These are phyloP conservation scores for Ogataea philodendri DNA, from an alignment of 805 yeast genomes.

Conservation along the genomic window DNA sequence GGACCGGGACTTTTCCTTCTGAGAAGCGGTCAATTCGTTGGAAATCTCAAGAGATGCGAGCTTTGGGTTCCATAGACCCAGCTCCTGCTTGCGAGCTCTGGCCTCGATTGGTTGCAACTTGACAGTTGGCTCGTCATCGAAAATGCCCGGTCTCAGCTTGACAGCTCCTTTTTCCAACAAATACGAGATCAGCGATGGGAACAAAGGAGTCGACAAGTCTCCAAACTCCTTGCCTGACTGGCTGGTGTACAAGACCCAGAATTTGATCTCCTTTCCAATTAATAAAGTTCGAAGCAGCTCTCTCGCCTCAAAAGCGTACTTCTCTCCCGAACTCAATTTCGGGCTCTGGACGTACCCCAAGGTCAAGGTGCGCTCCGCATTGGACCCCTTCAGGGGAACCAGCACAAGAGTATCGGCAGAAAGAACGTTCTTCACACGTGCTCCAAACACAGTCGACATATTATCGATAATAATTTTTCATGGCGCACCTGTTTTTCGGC, in stretches of 20 bases:
- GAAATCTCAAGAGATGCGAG: constrained; percentile 26
- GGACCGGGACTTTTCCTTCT: constrained; percentile 37
- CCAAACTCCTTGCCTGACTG: constrained; percentile 67
- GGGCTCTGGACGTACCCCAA: constrained; percentile 66
- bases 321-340: constrained; percentile 43
- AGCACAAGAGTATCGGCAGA: constrained; percentile 71
- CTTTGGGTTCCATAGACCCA: constrained; percentile 55
- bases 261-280: constrained; percentile 63
- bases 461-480: constrained; percentile 4
- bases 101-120: constrained; percentile 42
- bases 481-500: neutral
- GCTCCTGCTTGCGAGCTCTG: constrained; percentile 48
- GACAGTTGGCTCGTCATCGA: constrained; percentile 41
- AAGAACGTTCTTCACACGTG: constrained; percentile 66
- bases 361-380: constrained; percentile 60
- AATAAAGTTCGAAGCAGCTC: constrained; percentile 60
- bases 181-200: constrained; percentile 56
- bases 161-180: constrained; percentile 59
- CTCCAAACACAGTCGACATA: constrained; percentile 38
- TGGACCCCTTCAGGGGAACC: constrained; percentile 47
- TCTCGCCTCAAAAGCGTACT: constrained; percentile 53
- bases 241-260: constrained; percentile 53
- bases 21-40: constrained; percentile 32
- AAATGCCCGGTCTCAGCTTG: constrained; percentile 55
- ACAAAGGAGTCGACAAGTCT: constrained; percentile 63